phyloP scores from a whole-genome alignment of 2,329 filamentous ascomycete species.

The Drechslerella coelobrocha region DNA sequence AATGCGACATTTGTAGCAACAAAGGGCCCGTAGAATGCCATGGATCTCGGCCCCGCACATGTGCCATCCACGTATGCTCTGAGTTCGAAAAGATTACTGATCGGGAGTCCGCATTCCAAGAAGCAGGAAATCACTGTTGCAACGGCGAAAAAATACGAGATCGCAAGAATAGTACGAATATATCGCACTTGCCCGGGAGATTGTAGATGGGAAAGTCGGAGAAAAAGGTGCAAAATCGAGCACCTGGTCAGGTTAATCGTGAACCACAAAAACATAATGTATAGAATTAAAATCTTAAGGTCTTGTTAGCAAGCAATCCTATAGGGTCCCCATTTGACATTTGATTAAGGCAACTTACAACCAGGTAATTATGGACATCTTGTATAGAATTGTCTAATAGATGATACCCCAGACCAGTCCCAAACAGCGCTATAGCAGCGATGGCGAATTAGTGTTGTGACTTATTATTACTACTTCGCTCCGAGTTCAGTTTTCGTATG shows the following conservation, averaged over 20 bases:
- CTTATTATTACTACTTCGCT: background rate
- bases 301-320: background rate
- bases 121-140: slow-evolving; percentile 18
- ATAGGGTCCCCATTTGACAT: background rate
- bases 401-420: slow-evolving; percentile 44
- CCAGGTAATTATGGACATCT: slow-evolving; percentile 19
- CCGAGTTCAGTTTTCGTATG: background rate
- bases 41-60: slow-evolving; percentile 21
- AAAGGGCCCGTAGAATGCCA: slow-evolving; percentile 26
- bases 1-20: slow-evolving; percentile 16
- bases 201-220: slow-evolving; percentile 22
- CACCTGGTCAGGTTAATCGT: slow-evolving; percentile 30
- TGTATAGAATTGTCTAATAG: slow-evolving; percentile 27
- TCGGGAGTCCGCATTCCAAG: slow-evolving; percentile 35
- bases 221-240: slow-evolving; percentile 42
- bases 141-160: slow-evolving; percentile 24
- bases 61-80: slow-evolving; percentile 28
- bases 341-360: slow-evolving; percentile 18
- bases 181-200: slow-evolving; percentile 21
- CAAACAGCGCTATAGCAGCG: slow-evolving; percentile 10
- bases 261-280: slow-evolving; percentile 25
- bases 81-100: slow-evolving; percentile 25
- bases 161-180: background rate
- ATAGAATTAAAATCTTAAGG: slow-evolving; percentile 18
- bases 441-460: background rate